Conservation (phyloP, 2,329 filamentous ascomycete species). For the Claviceps africana region DNA sequence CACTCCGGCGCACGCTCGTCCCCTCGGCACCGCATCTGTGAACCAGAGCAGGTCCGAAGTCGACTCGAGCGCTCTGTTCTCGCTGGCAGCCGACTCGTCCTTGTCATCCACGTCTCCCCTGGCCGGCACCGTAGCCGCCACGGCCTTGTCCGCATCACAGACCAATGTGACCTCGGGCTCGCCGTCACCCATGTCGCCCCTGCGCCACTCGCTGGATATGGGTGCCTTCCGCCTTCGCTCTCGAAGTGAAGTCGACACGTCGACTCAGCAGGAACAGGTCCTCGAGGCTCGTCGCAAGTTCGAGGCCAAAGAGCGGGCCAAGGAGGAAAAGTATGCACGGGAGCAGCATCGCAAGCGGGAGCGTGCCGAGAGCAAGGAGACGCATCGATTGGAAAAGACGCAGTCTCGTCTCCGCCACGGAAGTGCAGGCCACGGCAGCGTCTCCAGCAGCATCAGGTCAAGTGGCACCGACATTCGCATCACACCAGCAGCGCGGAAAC, state of each 20-base stretch:
- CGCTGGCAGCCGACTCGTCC: conserved; percentile 21
- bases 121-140: conserved; percentile 12
- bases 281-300: conserved; percentile 49
- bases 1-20: conserved; percentile 16
- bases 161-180: conserved; percentile 15
- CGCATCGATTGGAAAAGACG: conserved; percentile 34
- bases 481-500: conserved; percentile 12
- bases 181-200: conserved; percentile 30
- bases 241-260: conserved; percentile 44
- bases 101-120: conserved; percentile 15
- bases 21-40: conserved; percentile 25
- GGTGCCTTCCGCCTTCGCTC: conserved; percentile 44
- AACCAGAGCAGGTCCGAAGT: conserved; percentile 34
- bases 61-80: conserved; percentile 20
- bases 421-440: conserved; percentile 16
- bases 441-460: conserved; percentile 19
- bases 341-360: conserved; percentile 45
- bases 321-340: conserved; percentile 48
- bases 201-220: conserved; percentile 45
- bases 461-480: conserved; percentile 16
- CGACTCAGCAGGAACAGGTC: conserved; percentile 40
- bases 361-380: conserved; percentile 43
- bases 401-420: conserved; percentile 28
- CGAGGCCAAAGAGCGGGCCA: conserved; percentile 44
- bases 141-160: conserved; percentile 14